These are phyloP conservation scores for Nymphaea colorata DNA, from an alignment of 164 flowering plant species.

Conservation along the genomic window DNA sequence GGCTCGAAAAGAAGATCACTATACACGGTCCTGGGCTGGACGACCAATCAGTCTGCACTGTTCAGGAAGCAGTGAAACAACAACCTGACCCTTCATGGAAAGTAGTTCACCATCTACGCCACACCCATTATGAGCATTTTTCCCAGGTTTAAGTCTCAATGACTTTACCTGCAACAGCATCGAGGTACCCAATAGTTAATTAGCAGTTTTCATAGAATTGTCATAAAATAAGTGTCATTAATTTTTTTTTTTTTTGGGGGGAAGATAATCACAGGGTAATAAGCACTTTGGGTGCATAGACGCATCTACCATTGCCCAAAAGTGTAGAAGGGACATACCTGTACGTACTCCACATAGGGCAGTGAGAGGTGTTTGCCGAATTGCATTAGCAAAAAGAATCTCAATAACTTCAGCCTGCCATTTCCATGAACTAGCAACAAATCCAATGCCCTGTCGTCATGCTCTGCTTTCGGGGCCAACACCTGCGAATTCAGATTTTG, in stretches of 20 bases:
- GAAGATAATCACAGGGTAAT: no score
- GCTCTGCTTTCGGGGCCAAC: conserved; percentile 94
- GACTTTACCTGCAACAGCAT: conserved; percentile 67
- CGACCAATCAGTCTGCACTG: conserved; percentile 97
- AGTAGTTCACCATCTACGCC: conserved; percentile 95
- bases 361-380: conserved; percentile 79
- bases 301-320: not conserved
- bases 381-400: conserved; percentile 75
- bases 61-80: conserved; percentile 79
- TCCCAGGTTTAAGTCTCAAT: conserved; percentile 72
- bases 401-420: conserved; percentile 64
- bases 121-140: conserved; percentile 60
- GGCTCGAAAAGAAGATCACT: not conserved
- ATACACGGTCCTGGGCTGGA: conserved; percentile 24
- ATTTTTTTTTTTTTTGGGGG: no score
- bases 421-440: conserved; percentile 82
- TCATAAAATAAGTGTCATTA: no score
- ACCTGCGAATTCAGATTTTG: conserved; percentile 90
- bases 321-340: conserved; percentile 38
- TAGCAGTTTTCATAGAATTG: not conserved
- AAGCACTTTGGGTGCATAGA: no score
- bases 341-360: conserved; percentile 87
- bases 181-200: not conserved
- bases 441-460: conserved; percentile 78
- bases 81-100: conserved; percentile 61